Evolutionary conservation across 2,329 filamentous ascomycete species (phyloP).

Genomic region (Fusarium subglutinans): DNA sequence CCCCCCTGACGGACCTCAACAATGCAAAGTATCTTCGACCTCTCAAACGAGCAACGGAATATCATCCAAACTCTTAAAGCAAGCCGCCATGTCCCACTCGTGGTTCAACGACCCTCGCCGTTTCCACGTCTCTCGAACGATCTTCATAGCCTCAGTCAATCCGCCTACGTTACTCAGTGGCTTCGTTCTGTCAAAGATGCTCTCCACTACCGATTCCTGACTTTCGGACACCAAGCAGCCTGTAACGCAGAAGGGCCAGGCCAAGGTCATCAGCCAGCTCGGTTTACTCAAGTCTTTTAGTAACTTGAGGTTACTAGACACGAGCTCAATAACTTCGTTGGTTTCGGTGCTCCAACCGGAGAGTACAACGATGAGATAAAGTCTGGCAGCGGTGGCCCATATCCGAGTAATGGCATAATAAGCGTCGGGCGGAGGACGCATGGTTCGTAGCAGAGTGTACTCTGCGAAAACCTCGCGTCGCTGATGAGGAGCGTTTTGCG

Average conservation of each 20-base stretch:
- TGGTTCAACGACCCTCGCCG: neutral
- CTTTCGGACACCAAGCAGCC: neutral
- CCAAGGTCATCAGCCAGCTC: neutral
- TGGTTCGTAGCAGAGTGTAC: neutral
- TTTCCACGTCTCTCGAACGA: conserved; percentile 3
- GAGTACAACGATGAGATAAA: neutral
- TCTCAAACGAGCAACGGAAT: neutral
- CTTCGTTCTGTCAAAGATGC: neutral
- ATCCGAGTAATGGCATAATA: neutral
- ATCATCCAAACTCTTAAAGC: conserved; percentile 47
- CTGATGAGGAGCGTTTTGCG: neutral
- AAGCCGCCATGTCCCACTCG: conserved; percentile 19
- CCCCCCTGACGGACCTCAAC: neutral
- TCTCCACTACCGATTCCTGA: neutral
- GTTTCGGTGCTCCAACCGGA: neutral
- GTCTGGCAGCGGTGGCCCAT: neutral
- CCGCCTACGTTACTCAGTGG: neutral
- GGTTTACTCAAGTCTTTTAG: neutral
- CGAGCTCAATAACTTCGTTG: neutral
- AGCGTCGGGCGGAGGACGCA: neutral
- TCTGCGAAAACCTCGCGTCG: neutral
- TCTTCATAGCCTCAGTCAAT: neutral
- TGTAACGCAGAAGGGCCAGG: conserved; percentile 19
- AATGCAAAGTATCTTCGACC: neutral
- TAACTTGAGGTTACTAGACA: neutral